Conservation (phyloP, 805 yeast species). For the Barnettozyma populi region DNA sequence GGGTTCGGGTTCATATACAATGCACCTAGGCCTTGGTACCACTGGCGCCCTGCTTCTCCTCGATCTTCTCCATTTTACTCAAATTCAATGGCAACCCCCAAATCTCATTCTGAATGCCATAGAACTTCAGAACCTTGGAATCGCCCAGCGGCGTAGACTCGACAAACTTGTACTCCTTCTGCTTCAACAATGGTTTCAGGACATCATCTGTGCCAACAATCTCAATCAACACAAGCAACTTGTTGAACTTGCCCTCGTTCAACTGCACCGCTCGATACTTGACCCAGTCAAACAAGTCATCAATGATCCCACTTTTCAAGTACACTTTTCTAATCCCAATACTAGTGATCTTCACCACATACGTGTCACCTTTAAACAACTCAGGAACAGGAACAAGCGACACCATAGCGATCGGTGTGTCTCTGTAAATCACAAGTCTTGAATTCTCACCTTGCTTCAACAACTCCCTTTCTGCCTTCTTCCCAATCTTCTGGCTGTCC, state of each 20-base stretch:
- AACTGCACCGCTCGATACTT: constrained; percentile 40
- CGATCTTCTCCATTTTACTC: constrained; percentile 15
- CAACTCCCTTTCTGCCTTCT: constrained; percentile 23
- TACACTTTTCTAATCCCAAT: constrained; percentile 67
- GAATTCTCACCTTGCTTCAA: constrained; percentile 41
- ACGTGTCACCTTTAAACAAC: constrained; percentile 34
- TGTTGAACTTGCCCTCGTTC: constrained; percentile 28
- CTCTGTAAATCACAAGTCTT: constrained; percentile 54
- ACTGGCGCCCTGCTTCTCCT: constrained; percentile 17
- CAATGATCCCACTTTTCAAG: constrained; percentile 54
- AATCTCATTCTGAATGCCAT: constrained; percentile 18
- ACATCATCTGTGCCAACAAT: constrained; percentile 46
- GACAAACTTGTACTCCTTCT: constrained; percentile 40
- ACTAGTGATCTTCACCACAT: constrained; percentile 49
- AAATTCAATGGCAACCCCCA: constrained; percentile 24
- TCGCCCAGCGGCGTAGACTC: constrained; percentile 14
- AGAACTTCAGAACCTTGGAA: constrained; percentile 13
- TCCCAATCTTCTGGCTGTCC: constrained; percentile 13
- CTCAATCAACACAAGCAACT: constrained; percentile 39
- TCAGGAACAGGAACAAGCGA: constrained; percentile 40
- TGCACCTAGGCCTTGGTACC: constrained; percentile 8
- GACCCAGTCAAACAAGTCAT: constrained; percentile 61
- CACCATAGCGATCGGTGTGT: constrained; percentile 64
- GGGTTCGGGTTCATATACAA: neutral
- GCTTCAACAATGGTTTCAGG: constrained; percentile 32